Evolutionary conservation across 148 eudicot genomes (phyloP), one percentile per base, ranked within the genome.

Genomic region (Agrostemma githago): DNA sequence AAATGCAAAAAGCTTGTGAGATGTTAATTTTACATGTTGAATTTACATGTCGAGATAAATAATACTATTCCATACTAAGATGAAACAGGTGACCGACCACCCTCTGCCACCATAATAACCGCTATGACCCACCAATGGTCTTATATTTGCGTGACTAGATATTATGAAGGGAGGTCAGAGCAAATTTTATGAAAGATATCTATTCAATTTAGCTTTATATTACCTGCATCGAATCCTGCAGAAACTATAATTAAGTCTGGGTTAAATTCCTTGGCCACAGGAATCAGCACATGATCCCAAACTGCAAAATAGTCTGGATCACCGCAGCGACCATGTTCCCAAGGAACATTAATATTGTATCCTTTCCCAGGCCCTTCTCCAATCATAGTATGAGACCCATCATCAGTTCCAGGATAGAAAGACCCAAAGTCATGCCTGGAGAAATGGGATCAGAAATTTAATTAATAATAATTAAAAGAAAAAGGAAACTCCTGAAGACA

Each of bases 221-320:
- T 80, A 95, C 99, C 99, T 88, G 99, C 99, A 84, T 96, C 99
- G 86, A 96, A 96, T 76, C 99, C 99, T 54, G 99, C 99, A 59
- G 99, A 96, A 73, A 96, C 77, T 20, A 96, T 83, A 44, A 96
- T 72, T 75, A 96, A 72, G 74, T 96, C 99, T 46, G 99, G 99
- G 64, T 82, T 82, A 76, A 96, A 96, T 80, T 92, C 97, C 84
- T 88, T 90, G 66, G 88, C 99, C 86, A 96, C 95, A 8, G 99
- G 99, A 65, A 88, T 85, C 72, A 96, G 70, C 67, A 96, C 77
- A 82, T 90, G 79, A 62, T 96, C 97, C 99, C 99, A 96, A 82
- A 84, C 99, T 39, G 99, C 99, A 44, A 92, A 62, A 79, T 96
- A 96, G 76, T 96, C 99, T 46, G 96, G 88, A 81, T 96, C 99